Conservation (phyloP, 352 stramenopile genomes). For the Lagenidium sp. region DNA sequence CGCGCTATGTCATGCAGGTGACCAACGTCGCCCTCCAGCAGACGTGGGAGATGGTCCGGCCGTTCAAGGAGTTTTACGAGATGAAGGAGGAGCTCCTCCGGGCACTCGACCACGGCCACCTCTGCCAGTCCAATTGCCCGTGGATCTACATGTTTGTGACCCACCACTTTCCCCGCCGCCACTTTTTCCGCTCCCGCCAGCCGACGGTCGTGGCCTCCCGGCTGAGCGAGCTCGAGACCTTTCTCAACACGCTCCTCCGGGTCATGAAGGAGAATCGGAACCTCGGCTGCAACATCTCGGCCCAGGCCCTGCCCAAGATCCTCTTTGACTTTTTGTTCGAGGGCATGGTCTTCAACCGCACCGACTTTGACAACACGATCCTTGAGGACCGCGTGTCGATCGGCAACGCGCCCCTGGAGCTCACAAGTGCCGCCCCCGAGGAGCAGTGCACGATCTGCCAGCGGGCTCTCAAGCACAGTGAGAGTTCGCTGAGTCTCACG, state of each 20-base stretch:
- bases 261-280: constrained; percentile 55
- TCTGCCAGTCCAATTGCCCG: constrained; percentile 71
- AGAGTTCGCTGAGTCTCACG: constrained; percentile 20
- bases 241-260: constrained; percentile 51
- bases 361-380: constrained; percentile 45
- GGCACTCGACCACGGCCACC: constrained; percentile 67
- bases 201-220: constrained; percentile 51
- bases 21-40: constrained; percentile 52
- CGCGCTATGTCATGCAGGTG: constrained; percentile 75
- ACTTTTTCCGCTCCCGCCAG: constrained; percentile 61
- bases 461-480: constrained; percentile 11
- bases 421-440: constrained; percentile 4
- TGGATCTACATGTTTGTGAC: constrained; percentile 79
- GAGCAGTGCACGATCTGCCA: constrained; percentile 58
- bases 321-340: constrained; percentile 78
- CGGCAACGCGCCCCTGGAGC: background rate
- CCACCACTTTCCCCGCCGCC: constrained; percentile 69
- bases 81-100: constrained; percentile 54
- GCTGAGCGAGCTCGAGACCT: constrained; percentile 51
- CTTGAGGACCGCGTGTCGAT: constrained; percentile 53
- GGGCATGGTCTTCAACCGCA: constrained; percentile 70
- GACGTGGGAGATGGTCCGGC: constrained; percentile 74
- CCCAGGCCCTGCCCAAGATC: constrained; percentile 48
- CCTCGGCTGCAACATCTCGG: constrained; percentile 47
- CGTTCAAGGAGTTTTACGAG: constrained; percentile 73